Evolutionary conservation across 768 basidiomycete genomes (phyloP).

Genomic region (Lactarius deliciosus): DNA sequence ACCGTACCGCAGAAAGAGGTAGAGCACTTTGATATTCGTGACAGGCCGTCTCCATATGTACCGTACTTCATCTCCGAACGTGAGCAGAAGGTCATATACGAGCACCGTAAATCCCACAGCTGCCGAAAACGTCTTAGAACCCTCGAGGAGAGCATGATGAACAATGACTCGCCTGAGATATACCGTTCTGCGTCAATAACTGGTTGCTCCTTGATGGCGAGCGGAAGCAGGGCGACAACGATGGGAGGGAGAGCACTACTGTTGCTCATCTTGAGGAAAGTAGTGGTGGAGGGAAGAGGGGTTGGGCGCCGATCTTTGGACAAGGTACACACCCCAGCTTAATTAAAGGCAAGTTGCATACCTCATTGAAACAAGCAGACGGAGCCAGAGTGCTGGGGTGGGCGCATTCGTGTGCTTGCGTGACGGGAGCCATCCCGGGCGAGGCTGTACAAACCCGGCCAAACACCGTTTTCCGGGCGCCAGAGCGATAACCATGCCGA

Average conservation of each 20-base stretch:
- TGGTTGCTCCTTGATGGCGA: conserved; percentile 8
- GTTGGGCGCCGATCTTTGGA: neutral
- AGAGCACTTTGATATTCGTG: conserved; percentile 41
- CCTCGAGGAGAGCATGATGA: neutral
- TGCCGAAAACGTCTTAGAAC: conserved; percentile 20
- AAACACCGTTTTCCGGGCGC: neutral
- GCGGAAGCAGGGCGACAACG: neutral
- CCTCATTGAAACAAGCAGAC: neutral
- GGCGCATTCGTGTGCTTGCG: neutral
- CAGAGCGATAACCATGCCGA: neutral
- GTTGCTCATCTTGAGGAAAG: conserved; percentile 6
- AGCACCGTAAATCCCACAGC: conserved; percentile 39
- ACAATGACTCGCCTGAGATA: conserved; percentile 11
- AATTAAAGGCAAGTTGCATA: conserved; percentile 9
- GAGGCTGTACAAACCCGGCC: neutral
- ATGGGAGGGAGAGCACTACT: neutral
- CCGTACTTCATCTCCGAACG: conserved; percentile 42
- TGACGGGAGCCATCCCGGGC: neutral
- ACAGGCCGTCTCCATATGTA: conserved; percentile 43
- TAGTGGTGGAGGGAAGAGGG: neutral
- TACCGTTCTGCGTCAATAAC: conserved; percentile 16
- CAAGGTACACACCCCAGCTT: neutral
- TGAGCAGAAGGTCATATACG: conserved; percentile 45
- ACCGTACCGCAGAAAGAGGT: conserved; percentile 43
- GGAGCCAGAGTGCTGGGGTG: neutral